A percentile compares a stretch with the other conserved stretches of the same genome.
Conservation (phyloP, 106 monocot species). For the Iris macrosiphon region DNA sequence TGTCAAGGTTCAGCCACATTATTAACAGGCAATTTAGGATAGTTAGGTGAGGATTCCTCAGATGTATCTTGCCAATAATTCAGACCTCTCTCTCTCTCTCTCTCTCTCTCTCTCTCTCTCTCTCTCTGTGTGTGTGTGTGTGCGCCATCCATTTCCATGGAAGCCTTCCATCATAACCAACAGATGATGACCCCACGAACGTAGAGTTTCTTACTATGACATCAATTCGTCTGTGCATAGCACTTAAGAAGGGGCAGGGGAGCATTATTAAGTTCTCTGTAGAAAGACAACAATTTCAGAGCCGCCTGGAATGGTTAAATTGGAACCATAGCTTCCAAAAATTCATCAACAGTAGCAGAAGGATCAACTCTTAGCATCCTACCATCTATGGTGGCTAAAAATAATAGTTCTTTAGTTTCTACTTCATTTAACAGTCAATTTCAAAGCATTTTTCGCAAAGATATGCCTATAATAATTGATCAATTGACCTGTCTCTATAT, state of each 20-base stretch:
- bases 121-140: no score
- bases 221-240: slow-evolving; percentile 55
- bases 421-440: slow-evolving; percentile 57
- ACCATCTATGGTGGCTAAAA: slow-evolving; percentile 76
- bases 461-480: slow-evolving; percentile 8
- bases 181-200: no score
- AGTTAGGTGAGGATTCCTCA: not conserved
- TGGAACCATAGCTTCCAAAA: slow-evolving; percentile 75
- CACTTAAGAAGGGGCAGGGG: slow-evolving; percentile 81
- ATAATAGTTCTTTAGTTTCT: slow-evolving; percentile 42
- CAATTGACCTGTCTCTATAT: slow-evolving; percentile 1
- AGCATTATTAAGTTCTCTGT: slow-evolving; percentile 46
- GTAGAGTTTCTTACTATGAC: slow-evolving; percentile 40
- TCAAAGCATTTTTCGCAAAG: slow-evolving; percentile 66
- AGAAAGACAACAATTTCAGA: slow-evolving; percentile 60
- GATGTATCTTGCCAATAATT: slow-evolving; percentile 8
- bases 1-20: slow-evolving; percentile 4
- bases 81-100: no score
- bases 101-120: no score
- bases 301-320: slow-evolving; percentile 65
- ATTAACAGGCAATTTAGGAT: not conserved
- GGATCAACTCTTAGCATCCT: slow-evolving; percentile 69
- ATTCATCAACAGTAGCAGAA: slow-evolving; percentile 67
- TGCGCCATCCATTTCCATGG: no score
- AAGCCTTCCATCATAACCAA: no score